Conservation (phyloP, 805 yeast species). For the Candida chilensis region DNA sequence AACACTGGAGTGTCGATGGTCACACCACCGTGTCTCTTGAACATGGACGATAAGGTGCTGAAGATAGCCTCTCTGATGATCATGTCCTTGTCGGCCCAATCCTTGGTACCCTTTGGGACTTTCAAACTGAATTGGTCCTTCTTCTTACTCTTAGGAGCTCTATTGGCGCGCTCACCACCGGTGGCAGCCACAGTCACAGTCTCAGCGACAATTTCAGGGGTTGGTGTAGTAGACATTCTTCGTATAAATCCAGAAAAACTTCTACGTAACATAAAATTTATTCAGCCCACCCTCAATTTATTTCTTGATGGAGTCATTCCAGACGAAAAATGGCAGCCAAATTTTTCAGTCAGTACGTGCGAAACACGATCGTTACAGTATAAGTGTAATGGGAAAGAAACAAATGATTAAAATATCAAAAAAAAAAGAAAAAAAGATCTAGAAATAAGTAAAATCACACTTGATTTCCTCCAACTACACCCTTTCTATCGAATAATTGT, state of each 20-base stretch:
- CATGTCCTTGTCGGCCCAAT: conserved; percentile 99
- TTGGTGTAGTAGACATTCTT: conserved; percentile 5
- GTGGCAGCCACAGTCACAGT: conserved; percentile 4
- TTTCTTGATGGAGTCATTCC: too few relatives aligned
- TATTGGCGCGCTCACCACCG: conserved; percentile 6
- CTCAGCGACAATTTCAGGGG: conserved; percentile 6
- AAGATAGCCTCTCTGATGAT: conserved; percentile 86
- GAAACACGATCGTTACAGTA: too few relatives aligned
- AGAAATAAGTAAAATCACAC: too few relatives aligned
- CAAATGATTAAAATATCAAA: too few relatives aligned
- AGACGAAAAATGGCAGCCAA: too few relatives aligned
- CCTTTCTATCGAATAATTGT: not conserved
- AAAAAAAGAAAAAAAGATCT: too few relatives aligned
- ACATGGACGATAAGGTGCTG: conserved; percentile 57
- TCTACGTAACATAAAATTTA: conserved; percentile 4
- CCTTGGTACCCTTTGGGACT: conserved; percentile 95
- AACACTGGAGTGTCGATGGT: conserved; percentile 98
- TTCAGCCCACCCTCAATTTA: too few relatives aligned
- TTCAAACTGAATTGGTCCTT: conserved; percentile 68
- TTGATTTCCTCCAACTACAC: too few relatives aligned
- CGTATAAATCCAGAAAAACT: not conserved
- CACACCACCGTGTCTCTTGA: conserved; percentile 96
- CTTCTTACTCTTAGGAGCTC: conserved; percentile 31
- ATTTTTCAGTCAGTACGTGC: too few relatives aligned
- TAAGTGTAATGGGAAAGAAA: too few relatives aligned